Evolutionary conservation across 495 filamentous ascomycete genomes (phyloP).

Genomic region (Lophiostoma macrostomum): DNA sequence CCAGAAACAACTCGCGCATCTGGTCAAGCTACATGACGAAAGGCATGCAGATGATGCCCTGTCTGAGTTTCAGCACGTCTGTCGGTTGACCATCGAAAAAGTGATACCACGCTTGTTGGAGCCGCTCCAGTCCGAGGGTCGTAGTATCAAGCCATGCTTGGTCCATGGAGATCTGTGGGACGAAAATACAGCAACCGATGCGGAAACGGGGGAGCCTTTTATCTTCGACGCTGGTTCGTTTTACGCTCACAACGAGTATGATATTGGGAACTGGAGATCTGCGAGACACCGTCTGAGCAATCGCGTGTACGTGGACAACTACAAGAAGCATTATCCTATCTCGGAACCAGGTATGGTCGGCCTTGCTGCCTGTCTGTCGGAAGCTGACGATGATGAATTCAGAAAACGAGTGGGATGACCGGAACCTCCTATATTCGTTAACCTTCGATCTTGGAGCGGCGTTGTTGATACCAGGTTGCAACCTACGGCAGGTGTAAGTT

Average conservation of each 20-base stretch:
- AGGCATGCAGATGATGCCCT: too few species aligned
- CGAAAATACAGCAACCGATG: background rate
- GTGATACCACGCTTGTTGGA: background rate
- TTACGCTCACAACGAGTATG: constrained; percentile 44
- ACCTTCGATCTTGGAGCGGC: background rate
- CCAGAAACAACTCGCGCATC: background rate
- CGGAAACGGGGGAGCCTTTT: background rate
- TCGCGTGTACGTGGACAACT: background rate
- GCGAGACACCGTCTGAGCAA: constrained; percentile 1
- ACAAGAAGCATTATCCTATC: background rate
- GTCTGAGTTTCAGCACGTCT: background rate
- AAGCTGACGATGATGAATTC: too few species aligned
- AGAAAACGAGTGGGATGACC: constrained; percentile 4
- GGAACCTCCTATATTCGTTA: background rate
- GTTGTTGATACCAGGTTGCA: background rate
- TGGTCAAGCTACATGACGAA: background rate
- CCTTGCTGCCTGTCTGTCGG: too few species aligned
- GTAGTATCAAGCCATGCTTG: background rate
- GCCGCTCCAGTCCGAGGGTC: background rate
- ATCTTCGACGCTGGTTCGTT: constrained; percentile 2
- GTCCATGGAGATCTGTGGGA: constrained; percentile 7
- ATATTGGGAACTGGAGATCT: constrained; percentile 39
- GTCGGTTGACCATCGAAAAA: background rate
- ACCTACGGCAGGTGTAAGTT: background rate
- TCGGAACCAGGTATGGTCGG: constrained; percentile 5